These are phyloP conservation scores for Datura wrightii DNA, from an alignment of 257 asterid species.

Conservation along the genomic window DNA sequence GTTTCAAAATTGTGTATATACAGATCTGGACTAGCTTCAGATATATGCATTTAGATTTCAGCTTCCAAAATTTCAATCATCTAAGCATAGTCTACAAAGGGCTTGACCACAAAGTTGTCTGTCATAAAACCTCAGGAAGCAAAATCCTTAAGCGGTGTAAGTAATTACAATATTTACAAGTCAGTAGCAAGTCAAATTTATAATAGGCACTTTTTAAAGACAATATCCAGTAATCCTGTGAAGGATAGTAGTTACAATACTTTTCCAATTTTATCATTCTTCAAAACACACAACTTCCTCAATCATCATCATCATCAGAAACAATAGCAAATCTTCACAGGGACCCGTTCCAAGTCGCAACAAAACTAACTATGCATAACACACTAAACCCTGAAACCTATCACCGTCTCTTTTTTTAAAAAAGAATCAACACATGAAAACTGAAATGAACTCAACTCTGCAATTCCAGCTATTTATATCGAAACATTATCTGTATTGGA, in stretches of 20 bases:
- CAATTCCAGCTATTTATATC: background rate
- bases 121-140: background rate
- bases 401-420: background rate
- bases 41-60: background rate
- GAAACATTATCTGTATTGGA: background rate
- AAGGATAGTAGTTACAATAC: background rate
- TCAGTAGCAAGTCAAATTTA: background rate
- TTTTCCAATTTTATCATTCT: background rate
- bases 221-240: background rate
- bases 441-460: background rate
- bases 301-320: slow-evolving; percentile 6
- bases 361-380: background rate
- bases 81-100: background rate
- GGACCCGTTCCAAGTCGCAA: background rate
- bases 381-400: background rate
- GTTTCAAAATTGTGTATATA: background rate
- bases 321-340: background rate
- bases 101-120: slow-evolving; percentile 19
- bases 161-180: background rate
- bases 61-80: background rate
- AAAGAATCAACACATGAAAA: background rate
- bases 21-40: background rate
- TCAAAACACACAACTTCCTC: background rate
- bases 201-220: background rate
- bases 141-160: background rate